Evolutionary conservation across 164 flowering plant species (phyloP), one percentile per base, ranked within the genome.

Genomic region (Magnolia officinalis): DNA sequence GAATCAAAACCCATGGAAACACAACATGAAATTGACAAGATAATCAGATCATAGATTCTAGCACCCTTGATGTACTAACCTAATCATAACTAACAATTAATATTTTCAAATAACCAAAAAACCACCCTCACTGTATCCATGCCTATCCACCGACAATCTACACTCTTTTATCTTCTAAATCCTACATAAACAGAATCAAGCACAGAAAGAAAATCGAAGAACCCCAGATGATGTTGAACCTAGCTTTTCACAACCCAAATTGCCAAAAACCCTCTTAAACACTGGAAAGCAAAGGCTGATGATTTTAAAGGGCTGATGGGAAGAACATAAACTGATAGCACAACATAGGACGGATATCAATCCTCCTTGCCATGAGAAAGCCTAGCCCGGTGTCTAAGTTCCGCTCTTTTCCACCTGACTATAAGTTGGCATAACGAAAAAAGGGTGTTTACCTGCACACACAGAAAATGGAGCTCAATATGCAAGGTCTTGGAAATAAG

Each of bases 401-500:
- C 98, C 50, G 98, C 98, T 69, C 45, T 90, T 83, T 95, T 95
- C 98, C 98, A 95, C 75, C 78, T 83, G 51, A 93, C 91, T 8
- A 95, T 90, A 63, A 90, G 84, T 71, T 84, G 72, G 79, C 98
- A 93, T 72, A 92, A 71, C 2, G 91, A 83, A 72, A 95, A 84
- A 65, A 95, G 90, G 13, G 96, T 87, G 82, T 90, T 93, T 51
- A 95, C 79, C 98, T 93, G 91, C 79, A 83, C 70, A 76, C 23
- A 76, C 23, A 70, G 71, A 67, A 73, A 71, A 49, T 37, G 45
- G 29, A 70, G 37, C 45, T 29, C 58, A 64, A 65, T 7, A 65
- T 51, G 21, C 70, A 23, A 20, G 29, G 19, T 19, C 26, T 21
- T 21, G 31, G 10, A 8, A 66, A 37, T 10, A 29, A 31, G 18